Percentiles rank a stretch among this genome's conserved stretches.
phyloP scores from a whole-genome alignment of 2,329 filamentous ascomycete species.

The Colletotrichum navitas region DNA sequence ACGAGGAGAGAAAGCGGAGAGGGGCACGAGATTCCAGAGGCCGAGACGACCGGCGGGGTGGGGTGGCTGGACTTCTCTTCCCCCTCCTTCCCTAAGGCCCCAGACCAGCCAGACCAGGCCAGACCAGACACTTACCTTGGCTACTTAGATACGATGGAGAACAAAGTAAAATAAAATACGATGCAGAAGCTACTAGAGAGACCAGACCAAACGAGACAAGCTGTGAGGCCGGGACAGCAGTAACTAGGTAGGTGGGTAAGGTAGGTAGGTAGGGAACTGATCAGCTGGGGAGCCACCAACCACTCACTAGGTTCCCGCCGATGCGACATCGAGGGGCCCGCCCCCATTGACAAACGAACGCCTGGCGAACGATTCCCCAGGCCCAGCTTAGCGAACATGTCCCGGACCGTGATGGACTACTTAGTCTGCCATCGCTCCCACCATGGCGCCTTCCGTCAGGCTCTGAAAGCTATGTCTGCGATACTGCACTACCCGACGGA shows the following conservation, averaged over 20 bases:
- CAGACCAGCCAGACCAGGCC: background rate
- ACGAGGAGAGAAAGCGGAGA: slow-evolving; percentile 37
- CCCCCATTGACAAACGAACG: slow-evolving; percentile 8
- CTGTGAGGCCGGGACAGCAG: too few species aligned
- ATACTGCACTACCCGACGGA: background rate
- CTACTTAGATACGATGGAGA: background rate
- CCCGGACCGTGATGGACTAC: background rate
- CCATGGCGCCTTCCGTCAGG: background rate
- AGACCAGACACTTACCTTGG: background rate
- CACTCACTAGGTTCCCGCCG: background rate
- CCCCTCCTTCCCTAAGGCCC: background rate
- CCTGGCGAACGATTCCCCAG: background rate
- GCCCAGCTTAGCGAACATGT: background rate
- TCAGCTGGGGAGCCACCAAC: background rate
- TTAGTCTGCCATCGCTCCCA: background rate
- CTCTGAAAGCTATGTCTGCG: background rate
- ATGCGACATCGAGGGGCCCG: slow-evolving; percentile 24
- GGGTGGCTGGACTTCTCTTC: slow-evolving; percentile 7
- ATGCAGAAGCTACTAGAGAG: background rate
- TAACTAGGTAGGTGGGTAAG: too few species aligned
- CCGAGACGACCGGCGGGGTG: slow-evolving; percentile 35
- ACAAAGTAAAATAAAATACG: background rate
- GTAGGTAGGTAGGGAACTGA: background rate
- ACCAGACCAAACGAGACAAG: slow-evolving; percentile 1
- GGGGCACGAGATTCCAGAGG: slow-evolving; percentile 22